phyloP scores from a whole-genome alignment of 2,329 filamentous ascomycete genomes.

The Cladosporium sp. region DNA sequence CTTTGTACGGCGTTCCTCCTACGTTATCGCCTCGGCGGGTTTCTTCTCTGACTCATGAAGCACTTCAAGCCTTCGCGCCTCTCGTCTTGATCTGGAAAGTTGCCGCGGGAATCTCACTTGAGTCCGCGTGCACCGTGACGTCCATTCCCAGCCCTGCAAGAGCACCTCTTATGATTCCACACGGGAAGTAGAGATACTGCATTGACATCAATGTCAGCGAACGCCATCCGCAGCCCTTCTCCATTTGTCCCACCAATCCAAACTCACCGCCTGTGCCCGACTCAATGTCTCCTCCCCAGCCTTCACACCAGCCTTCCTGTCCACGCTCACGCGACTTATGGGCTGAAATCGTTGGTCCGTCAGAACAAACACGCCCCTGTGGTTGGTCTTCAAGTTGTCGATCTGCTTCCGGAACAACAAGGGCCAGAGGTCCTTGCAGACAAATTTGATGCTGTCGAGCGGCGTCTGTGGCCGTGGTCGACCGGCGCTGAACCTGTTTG shows the following conservation, averaged over 20 bases:
- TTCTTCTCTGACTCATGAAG: background rate
- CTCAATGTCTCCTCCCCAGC: constrained; percentile 46
- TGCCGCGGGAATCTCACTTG: constrained; percentile 75
- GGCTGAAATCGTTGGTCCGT: constrained; percentile 90
- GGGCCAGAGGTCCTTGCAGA: constrained; percentile 97
- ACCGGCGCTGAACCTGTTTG: constrained; percentile 66
- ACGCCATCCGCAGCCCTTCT: background rate
- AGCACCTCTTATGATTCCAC: constrained; percentile 86
- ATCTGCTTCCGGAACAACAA: constrained; percentile 94
- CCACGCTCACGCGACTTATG: constrained; percentile 81
- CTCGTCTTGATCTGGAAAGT: constrained; percentile 94
- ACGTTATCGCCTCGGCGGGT: too few species aligned
- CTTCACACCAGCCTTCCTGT: constrained; percentile 35
- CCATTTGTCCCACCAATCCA: too few species aligned
- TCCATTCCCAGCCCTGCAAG: constrained; percentile 85
- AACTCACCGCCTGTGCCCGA: constrained; percentile 70
- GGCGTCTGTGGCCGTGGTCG: constrained; percentile 85
- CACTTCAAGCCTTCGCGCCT: constrained; percentile 54
- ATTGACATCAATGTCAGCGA: background rate
- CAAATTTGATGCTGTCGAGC: constrained; percentile 93
- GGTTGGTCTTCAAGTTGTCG: constrained; percentile 97
- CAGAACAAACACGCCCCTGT: constrained; percentile 90
- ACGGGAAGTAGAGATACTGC: constrained; percentile 91
- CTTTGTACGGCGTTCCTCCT: too few species aligned
- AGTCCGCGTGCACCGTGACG: constrained; percentile 87